Percentiles rank a stretch among this genome's conserved stretches.
These are phyloP conservation scores for Fraxinus xanthoxyloides DNA, from an alignment of 305 asterid species.

Conservation along the genomic window DNA sequence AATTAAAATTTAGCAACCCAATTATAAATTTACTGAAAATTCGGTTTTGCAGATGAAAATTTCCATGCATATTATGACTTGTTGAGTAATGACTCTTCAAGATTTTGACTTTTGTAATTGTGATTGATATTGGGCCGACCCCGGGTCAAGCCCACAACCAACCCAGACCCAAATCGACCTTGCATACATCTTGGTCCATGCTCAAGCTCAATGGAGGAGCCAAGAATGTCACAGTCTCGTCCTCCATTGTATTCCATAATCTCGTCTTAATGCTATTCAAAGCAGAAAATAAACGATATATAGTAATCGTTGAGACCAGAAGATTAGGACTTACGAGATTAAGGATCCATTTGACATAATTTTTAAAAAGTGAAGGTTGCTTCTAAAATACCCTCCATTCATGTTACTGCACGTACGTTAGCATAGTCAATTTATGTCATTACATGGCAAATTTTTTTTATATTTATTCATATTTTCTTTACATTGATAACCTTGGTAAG, in stretches of 20 bases:
- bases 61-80: background rate
- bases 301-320: background rate
- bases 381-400: slow-evolving; percentile 43
- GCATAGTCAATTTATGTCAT: background rate
- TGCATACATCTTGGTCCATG: background rate
- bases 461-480: background rate
- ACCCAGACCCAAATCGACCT: background rate
- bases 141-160: background rate
- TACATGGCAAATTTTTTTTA: background rate
- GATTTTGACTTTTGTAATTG: background rate
- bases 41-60: background rate
- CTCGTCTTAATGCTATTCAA: background rate
- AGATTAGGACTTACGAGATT: background rate
- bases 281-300: background rate
- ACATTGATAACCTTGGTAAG: background rate
- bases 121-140: background rate
- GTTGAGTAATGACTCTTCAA: background rate
- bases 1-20: background rate
- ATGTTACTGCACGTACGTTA: slow-evolving; percentile 54
- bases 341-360: background rate
- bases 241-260: background rate
- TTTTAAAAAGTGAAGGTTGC: background rate
- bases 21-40: background rate
- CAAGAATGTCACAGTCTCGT: background rate
- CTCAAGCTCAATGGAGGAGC: background rate